Evolutionary conservation across 768 basidiomycete genomes (phyloP).

Genomic region (Russula sp.): DNA sequence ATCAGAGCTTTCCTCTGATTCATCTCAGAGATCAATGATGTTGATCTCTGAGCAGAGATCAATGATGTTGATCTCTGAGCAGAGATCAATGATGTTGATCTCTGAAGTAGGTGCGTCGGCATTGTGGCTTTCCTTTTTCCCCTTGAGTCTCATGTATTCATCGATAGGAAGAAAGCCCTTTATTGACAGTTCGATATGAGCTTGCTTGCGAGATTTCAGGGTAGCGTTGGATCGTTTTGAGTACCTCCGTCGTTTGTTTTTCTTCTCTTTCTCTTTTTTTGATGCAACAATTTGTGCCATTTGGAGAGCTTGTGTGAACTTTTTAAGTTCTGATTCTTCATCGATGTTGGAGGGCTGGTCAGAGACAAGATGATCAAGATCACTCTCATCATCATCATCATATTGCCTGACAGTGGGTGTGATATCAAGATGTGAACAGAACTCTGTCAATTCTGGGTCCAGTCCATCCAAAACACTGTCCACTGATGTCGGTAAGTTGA

Average conservation of each 20-base stretch:
- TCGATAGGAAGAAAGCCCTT: not conserved
- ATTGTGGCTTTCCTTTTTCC: not conserved
- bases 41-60: too few species aligned
- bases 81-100: too few species aligned
- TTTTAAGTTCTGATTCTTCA: not conserved
- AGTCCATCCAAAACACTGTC: too few species aligned
- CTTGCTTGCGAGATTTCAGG: not conserved
- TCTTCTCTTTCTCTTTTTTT: not conserved
- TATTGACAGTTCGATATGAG: not conserved
- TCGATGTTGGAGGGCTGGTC: not conserved
- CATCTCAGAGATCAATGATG: not conserved
- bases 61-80: too few species aligned
- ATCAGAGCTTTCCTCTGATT: not conserved
- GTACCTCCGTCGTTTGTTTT: not conserved
- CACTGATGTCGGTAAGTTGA: too few species aligned
- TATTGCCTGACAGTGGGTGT: too few species aligned
- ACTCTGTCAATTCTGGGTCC: too few species aligned
- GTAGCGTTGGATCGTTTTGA: not conserved
- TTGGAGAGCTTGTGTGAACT: not conserved
- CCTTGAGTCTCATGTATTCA: not conserved
- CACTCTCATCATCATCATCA: not conserved
- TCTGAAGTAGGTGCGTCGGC: too few species aligned
- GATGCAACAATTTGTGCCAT: not conserved
- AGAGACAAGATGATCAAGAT: not conserved
- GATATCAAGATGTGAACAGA: too few species aligned